These are phyloP conservation scores for Colletotrichum siamense DNA, from an alignment of 2,329 filamentous ascomycete genomes.

Conservation along the genomic window DNA sequence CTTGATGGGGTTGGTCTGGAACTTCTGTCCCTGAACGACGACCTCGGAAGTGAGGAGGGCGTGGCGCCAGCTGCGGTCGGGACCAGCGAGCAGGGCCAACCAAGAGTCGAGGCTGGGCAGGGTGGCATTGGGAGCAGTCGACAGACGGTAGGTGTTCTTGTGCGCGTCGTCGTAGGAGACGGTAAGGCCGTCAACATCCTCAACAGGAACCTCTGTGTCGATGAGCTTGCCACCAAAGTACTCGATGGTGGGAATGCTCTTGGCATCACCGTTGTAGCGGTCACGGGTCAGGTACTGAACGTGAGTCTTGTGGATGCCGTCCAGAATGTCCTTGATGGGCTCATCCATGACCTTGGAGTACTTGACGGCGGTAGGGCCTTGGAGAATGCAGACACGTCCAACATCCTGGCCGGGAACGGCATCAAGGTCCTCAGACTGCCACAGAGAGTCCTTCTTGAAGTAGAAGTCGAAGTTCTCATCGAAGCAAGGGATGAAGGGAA, in stretches of 20 bases:
- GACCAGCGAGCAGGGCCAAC: constrained; percentile 86
- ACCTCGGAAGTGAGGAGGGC: constrained; percentile 94
- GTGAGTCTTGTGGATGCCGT: constrained; percentile 87
- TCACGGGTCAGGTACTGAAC: constrained; percentile 82
- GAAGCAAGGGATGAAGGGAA: constrained; percentile 92
- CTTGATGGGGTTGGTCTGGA: constrained; percentile 95
- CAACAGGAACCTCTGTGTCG: constrained; percentile 69
- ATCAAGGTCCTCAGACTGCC: constrained; percentile 98
- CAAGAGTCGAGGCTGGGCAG: constrained; percentile 84
- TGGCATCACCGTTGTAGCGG: constrained; percentile 76
- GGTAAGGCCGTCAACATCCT: constrained; percentile 84
- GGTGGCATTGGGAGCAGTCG: constrained; percentile 73
- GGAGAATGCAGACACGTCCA: constrained; percentile 92
- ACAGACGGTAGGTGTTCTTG: constrained; percentile 86
- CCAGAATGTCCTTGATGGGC: constrained; percentile 92
- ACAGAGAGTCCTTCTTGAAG: constrained; percentile 99
- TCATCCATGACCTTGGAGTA: constrained; percentile 91
- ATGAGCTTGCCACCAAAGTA: constrained; percentile 93
- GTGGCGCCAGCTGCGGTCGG: constrained; percentile 89
- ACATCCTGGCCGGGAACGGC: constrained; percentile 97
- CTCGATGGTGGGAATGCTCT: constrained; percentile 82
- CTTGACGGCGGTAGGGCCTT: constrained; percentile 90
- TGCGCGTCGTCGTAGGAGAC: constrained; percentile 79
- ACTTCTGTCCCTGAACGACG: constrained; percentile 93
- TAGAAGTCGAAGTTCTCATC: constrained; percentile 99